Evolutionary conservation across 2,329 filamentous ascomycete genomes (phyloP), one percentile per base, ranked within the genome.

Genomic region (Metarhizium rileyi): DNA sequence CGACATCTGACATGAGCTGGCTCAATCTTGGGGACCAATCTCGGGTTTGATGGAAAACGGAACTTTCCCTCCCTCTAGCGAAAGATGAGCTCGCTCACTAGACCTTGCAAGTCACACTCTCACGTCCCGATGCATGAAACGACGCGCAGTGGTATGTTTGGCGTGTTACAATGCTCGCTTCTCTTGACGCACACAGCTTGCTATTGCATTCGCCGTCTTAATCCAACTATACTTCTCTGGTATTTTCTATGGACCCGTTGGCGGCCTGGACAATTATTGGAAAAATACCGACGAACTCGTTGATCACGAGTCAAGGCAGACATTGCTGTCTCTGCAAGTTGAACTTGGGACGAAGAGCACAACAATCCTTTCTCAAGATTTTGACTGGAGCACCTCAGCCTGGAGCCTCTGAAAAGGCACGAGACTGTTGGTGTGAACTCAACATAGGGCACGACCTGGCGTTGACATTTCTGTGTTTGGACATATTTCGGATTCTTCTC

Each of bases 1-100:
- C 72, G 25, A 70, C 70, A 6, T 76, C 75, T 46, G 86, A 90
- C 63, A 87, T 90, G 83, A 87, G 84, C 66, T 90, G 86, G 86
- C 68, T 90, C 55, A 89, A 90, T 60, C 72, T 90, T 18, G 82
- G 81, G 44, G 76, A 77, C 35, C 61, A 64, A 35, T 55, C 59
- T 40, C 62, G 59, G 52, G 44, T 50, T 36, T 52, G 35, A 48
- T 52, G 35, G 46, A 33, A 26, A 26, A 35, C 41, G 35, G 14
- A 22, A 20, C 27, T 12, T 25, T 44, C 12, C 23, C 12, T 38
- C 35, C 33, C 38, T 22, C 26, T 14, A 28, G 14, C 22, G 22
- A n/a, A 44, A 36, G 10, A 22, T 36, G 35, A 43, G 9, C 8
- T 6, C 5, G 35, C 50, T 36, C 33, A 22, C 18, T 18, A 36